phyloP scores from a whole-genome alignment of 305 asterid genomes.

The Plantago rigida region DNA sequence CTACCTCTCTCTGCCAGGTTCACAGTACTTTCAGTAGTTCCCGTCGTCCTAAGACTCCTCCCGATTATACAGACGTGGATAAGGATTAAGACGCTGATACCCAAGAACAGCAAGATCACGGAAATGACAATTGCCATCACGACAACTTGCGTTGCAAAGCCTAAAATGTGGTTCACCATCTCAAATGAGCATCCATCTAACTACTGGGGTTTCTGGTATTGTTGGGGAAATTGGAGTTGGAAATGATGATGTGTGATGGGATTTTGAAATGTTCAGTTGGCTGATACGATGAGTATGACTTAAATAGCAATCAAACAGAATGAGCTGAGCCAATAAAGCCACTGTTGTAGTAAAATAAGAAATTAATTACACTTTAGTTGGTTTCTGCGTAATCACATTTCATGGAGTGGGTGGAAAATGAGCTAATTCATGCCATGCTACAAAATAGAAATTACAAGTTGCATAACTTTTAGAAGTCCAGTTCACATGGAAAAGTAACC shows the following conservation, averaged over 20 bases:
- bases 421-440: slow-evolving; percentile 10
- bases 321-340: slow-evolving; percentile 24
- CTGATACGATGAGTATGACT: slow-evolving; percentile 4
- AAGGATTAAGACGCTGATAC: slow-evolving; percentile 40
- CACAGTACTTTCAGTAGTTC: slow-evolving; percentile 14
- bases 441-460: neutral
- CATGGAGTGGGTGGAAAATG: slow-evolving; percentile 47
- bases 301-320: slow-evolving; percentile 8
- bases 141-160: slow-evolving; percentile 25
- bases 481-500: slow-evolving; percentile 29
- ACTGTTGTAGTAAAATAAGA: slow-evolving; percentile 10
- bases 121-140: slow-evolving; percentile 39
- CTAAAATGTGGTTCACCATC: slow-evolving; percentile 25
- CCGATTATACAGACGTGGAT: slow-evolving; percentile 48
- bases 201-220: neutral
- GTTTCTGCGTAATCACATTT: slow-evolving; percentile 21
- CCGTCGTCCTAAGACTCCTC: slow-evolving; percentile 32
- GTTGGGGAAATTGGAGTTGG: neutral
- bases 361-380: slow-evolving; percentile 24
- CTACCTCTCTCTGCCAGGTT: slow-evolving; percentile 33
- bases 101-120: slow-evolving; percentile 34
- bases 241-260: neutral
- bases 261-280: neutral
- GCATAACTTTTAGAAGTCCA: neutral
- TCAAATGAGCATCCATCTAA: slow-evolving; percentile 5